Base-by-base conservation (phyloP, 1,139 yeast genomes). In the Yamadazyma songkhlaensis region DNA sequence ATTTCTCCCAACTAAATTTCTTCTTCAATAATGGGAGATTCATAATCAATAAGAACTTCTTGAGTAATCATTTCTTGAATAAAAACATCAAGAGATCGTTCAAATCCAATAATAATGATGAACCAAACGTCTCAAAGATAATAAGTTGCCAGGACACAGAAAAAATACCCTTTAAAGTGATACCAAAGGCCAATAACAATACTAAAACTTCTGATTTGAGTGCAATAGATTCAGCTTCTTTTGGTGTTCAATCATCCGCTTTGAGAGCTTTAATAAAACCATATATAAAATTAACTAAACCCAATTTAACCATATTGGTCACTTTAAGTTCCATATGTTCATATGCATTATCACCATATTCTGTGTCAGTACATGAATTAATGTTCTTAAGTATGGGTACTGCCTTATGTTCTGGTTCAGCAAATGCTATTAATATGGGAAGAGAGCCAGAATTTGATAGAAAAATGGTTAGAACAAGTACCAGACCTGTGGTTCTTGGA, bases 401-500 rank as follows among this genome's bases (percentile, higher is more conserved):
- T 0, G 79, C 92, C 1, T 63, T 92, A 32, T 78, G 95, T 48
- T 88, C 97, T 0, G 95, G 95, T 8, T 81, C 96, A 2, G 99
- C 99, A 2, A 92, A 92, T 61, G 95, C 97, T 3, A 88, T 92
- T 37, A 92, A 92, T 56, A 92, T 90, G 96, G 97, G 90, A 1
- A 72, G 98, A 45, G 99, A 92, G 59, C 96, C 97, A 6, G 84
- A 79, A 22, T 92, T 79, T 55, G 99, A 92, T 55, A 75, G 77
- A 36, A 76, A 77, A 54, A 94, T 92, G 99, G 77, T 85, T 2
- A 71, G 99, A 52, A 92, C 99, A 0, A 79, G 85, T 14, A 77
- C 82, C 7, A 72, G 99, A 48, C 99, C 99, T 0, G 90, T 94
- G 3, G 97, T 90, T 1, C 70, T 90, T 15, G 97, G 97, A 0